phyloP scores from a whole-genome alignment of 352 stramenopile species.

The Paralagenidium karlingii region DNA sequence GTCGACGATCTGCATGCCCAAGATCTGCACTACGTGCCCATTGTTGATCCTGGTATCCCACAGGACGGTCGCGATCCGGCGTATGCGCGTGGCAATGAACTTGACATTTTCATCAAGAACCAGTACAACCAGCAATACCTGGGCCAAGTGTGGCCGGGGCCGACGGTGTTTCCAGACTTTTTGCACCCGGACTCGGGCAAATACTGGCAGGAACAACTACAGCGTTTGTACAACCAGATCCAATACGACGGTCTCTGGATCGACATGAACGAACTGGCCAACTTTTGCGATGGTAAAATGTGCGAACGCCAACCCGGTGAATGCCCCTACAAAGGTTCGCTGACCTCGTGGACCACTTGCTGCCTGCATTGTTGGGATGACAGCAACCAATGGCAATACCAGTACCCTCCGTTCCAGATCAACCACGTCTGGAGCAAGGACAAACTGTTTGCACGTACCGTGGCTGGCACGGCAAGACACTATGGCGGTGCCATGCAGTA shows the following conservation, averaged over 20 bases:
- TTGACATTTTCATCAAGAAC: constrained; percentile 74
- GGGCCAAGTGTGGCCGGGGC: constrained; percentile 71
- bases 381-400: constrained; percentile 30
- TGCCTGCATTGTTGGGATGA: constrained; percentile 25
- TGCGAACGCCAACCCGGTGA: constrained; percentile 20
- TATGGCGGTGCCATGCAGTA: constrained; percentile 48
- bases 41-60: constrained; percentile 75
- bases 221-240: constrained; percentile 32
- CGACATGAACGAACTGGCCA: constrained; percentile 82
- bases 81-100: constrained; percentile 33
- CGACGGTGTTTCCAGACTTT: constrained; percentile 72
- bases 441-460: constrained; percentile 37
- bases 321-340: constrained; percentile 18
- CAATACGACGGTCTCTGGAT: constrained; percentile 71
- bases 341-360: constrained; percentile 12
- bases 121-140: constrained; percentile 39
- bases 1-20: constrained; percentile 32
- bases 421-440: constrained; percentile 28
- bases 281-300: constrained; percentile 41
- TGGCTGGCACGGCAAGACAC: constrained; percentile 40
- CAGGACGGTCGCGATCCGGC: constrained; percentile 29
- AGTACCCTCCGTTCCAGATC: constrained; percentile 42
- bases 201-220: constrained; percentile 61
- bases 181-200: constrained; percentile 43
- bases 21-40: constrained; percentile 57